phyloP scores from a whole-genome alignment of 176 grass and related monocot species.

The Oryza meyeriana region DNA sequence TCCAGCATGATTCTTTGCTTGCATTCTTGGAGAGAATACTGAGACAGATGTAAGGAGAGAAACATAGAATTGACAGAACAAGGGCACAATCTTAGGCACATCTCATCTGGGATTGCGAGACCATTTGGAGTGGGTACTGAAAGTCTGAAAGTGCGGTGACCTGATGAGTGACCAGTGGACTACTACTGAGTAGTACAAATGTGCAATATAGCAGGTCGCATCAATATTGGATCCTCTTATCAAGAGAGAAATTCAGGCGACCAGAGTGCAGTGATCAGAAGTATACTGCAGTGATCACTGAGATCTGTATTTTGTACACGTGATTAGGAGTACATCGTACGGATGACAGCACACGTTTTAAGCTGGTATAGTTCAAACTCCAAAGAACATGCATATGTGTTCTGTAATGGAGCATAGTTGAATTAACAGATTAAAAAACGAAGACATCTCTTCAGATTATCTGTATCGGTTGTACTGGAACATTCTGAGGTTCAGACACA shows the following conservation, averaged over 20 bases:
- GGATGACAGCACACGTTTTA: background rate
- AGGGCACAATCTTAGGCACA: background rate
- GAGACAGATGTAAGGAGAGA: background rate
- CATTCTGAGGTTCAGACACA: background rate
- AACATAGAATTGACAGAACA: background rate
- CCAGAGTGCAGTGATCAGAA: background rate
- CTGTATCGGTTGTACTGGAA: background rate
- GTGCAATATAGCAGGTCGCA: too few relatives aligned
- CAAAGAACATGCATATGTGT: background rate
- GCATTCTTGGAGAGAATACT: background rate
- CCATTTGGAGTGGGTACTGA: background rate
- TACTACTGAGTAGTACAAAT: background rate
- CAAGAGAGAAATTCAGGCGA: background rate
- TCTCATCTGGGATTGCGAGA: background rate
- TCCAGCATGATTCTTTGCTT: background rate
- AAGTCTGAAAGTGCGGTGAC: background rate
- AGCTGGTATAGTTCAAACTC: background rate
- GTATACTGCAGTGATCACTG: background rate
- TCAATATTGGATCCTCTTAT: background rate
- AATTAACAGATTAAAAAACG: background rate
- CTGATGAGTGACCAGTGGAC: background rate
- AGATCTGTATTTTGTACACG: background rate
- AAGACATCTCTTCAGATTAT: background rate
- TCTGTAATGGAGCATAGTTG: background rate
- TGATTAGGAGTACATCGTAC: background rate